These are phyloP conservation scores for Mortierella sp. DNA, from an alignment of 371 early-diverging fungal species.

Conservation along the genomic window DNA sequence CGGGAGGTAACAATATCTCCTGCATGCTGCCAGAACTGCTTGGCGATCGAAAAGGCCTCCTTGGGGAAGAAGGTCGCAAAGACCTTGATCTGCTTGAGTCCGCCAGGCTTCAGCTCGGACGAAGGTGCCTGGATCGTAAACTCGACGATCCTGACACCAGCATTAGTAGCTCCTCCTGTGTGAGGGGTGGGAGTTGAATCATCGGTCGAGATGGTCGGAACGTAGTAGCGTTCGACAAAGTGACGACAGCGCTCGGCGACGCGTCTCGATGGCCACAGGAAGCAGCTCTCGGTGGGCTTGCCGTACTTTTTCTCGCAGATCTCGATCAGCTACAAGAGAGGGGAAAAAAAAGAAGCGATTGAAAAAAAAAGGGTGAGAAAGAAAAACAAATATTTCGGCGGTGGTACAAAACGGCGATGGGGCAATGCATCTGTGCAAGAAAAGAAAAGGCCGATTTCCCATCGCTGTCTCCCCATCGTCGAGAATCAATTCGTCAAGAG, in stretches of 20 bases:
- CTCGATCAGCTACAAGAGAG: slow-evolving; percentile 55
- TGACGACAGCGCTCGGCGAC: slow-evolving; percentile 79
- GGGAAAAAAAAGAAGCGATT: not conserved
- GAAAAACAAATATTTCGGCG: not conserved
- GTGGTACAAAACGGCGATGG: not conserved
- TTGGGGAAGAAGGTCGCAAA: slow-evolving; percentile 83
- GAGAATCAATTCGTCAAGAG: slow-evolving; percentile 6
- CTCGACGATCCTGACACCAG: slow-evolving; percentile 70
- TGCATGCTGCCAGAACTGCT: slow-evolving; percentile 95
- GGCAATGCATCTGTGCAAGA: too few relatives aligned
- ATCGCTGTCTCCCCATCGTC: not conserved
- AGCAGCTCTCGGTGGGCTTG: slow-evolving; percentile 71
- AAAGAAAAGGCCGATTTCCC: not conserved
- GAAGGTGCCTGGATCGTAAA: slow-evolving; percentile 65
- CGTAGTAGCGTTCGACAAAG: slow-evolving; percentile 71
- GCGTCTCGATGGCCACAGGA: slow-evolving; percentile 82
- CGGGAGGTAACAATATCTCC: slow-evolving; percentile 93
- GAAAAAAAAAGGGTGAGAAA: not conserved
- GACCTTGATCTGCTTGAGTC: slow-evolving; percentile 62
- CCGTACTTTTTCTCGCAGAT: slow-evolving; percentile 77
- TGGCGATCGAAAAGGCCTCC: slow-evolving; percentile 78
- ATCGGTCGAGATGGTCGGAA: slow-evolving; percentile 39
- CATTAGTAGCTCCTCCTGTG: slow-evolving; percentile 1
- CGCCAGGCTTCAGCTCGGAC: slow-evolving; percentile 47
- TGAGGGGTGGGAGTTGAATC: slow-evolving; percentile 45